These are phyloP conservation scores for Cryphonectria radicalis DNA, from an alignment of 2,329 filamentous ascomycete genomes.

Conservation along the genomic window DNA sequence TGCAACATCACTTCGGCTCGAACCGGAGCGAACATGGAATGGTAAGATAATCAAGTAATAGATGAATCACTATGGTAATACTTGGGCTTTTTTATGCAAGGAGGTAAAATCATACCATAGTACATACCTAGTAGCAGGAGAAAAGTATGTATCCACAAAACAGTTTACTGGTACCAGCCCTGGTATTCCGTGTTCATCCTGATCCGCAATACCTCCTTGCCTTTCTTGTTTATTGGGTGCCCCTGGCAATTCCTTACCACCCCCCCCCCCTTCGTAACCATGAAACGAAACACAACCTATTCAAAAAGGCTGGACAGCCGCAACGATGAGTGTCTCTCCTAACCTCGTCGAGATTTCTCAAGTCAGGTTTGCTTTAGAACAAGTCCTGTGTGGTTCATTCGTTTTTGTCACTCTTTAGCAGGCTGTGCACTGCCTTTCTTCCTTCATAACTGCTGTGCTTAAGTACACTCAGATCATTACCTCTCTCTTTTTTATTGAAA, in stretches of 20 bases:
- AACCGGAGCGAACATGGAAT: background rate
- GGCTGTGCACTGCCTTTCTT: slow-evolving; percentile 19
- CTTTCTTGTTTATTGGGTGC: background rate
- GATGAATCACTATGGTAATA: background rate
- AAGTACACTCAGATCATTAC: background rate
- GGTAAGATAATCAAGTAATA: background rate
- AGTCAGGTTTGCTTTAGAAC: background rate
- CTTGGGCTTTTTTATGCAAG: background rate
- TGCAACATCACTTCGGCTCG: background rate
- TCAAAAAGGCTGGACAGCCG: slow-evolving; percentile 16
- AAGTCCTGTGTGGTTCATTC: background rate
- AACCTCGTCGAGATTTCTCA: background rate
- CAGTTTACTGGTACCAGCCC: background rate
- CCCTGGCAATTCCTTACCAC: background rate
- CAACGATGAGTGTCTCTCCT: background rate
- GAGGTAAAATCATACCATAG: background rate
- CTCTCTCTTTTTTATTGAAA: background rate
- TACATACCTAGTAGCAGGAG: background rate
- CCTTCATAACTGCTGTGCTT: background rate
- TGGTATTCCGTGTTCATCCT: background rate
- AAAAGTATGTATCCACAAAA: background rate
- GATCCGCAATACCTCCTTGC: background rate
- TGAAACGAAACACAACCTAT: slow-evolving; percentile 23
- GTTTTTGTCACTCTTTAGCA: slow-evolving; percentile 8
- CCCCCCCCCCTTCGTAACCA: background rate